Conservation (phyloP, 257 asterid genomes). For the Gentiana straminea region DNA sequence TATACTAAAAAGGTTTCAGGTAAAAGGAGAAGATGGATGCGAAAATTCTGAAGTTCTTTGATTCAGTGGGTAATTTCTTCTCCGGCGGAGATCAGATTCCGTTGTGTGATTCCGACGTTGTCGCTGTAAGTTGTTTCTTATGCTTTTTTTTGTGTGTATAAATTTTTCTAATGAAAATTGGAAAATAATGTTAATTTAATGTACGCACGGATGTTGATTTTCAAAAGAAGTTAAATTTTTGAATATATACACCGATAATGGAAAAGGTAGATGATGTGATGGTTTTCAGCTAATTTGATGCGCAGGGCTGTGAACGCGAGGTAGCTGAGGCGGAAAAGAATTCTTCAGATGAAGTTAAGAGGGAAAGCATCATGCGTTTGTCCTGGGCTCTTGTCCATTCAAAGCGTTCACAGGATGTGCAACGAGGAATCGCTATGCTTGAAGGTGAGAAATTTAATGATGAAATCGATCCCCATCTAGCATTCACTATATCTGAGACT, state of each 20-base stretch:
- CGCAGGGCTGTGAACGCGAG: conserved; percentile 89
- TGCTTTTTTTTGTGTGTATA: too few relatives aligned
- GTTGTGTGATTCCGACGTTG: conserved; percentile 62
- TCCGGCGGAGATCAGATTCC: conserved; percentile 75
- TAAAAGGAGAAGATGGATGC: conserved; percentile 36
- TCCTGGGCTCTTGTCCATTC: conserved; percentile 99
- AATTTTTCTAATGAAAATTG: too few relatives aligned
- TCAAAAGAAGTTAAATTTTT: too few relatives aligned
- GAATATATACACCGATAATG: too few relatives aligned
- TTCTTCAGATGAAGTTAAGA: conserved; percentile 55
- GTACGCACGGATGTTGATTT: too few relatives aligned
- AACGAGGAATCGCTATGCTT: conserved; percentile 95
- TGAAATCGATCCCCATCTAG: neutral
- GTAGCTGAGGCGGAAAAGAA: conserved; percentile 81
- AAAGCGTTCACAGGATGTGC: conserved; percentile 64
- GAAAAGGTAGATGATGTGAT: neutral
- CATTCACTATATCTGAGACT: conserved; percentile 1
- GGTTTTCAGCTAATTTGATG: neutral
- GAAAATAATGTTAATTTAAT: too few relatives aligned
- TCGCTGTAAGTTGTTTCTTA: conserved; percentile 33
- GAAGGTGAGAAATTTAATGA: conserved; percentile 39
- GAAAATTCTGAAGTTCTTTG: conserved; percentile 48
- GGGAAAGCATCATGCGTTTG: conserved; percentile 84
- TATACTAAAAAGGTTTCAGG: too few relatives aligned
- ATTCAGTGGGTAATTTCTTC: conserved; percentile 56